Evolutionary conservation across 202 grass and related monocot genomes (phyloP).

Genomic region (Panicum virgatum): DNA sequence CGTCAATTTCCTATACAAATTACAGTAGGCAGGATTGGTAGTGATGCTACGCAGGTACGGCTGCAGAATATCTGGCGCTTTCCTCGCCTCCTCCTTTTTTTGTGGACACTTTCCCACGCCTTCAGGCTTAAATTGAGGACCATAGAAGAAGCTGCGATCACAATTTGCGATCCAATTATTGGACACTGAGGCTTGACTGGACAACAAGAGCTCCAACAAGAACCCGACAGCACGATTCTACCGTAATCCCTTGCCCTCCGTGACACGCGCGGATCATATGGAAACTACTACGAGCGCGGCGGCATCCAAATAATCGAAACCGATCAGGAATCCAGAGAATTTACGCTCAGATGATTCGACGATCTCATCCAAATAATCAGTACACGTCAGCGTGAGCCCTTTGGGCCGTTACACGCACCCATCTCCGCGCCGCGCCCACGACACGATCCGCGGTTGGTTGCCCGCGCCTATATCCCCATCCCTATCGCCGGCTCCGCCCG

Average conservation of each 20-base stretch:
- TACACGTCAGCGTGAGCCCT: background rate
- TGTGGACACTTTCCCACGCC: background rate
- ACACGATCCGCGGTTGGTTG: slow-evolving; percentile 2
- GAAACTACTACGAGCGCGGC: background rate
- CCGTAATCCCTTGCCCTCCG: background rate
- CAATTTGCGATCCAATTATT: background rate
- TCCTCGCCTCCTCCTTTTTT: too few relatives aligned
- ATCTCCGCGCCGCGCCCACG: background rate
- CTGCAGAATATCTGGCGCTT: background rate
- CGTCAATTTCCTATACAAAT: too few relatives aligned
- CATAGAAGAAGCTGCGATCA: too few relatives aligned
- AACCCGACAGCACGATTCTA: background rate
- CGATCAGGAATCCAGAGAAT: background rate
- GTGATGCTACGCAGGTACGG: background rate
- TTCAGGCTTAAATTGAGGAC: background rate
- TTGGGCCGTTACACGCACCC: background rate
- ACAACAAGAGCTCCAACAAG: background rate
- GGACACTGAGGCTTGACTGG: background rate
- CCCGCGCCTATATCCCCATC: background rate
- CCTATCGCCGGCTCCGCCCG: background rate
- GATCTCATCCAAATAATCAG: too few relatives aligned
- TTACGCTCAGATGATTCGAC: background rate
- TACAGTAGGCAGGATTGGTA: too few relatives aligned
- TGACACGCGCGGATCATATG: background rate
- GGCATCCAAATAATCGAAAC: background rate